Evolutionary conservation across 164 flowering plant species (phyloP).

Genomic region (Vitis rupestris): DNA sequence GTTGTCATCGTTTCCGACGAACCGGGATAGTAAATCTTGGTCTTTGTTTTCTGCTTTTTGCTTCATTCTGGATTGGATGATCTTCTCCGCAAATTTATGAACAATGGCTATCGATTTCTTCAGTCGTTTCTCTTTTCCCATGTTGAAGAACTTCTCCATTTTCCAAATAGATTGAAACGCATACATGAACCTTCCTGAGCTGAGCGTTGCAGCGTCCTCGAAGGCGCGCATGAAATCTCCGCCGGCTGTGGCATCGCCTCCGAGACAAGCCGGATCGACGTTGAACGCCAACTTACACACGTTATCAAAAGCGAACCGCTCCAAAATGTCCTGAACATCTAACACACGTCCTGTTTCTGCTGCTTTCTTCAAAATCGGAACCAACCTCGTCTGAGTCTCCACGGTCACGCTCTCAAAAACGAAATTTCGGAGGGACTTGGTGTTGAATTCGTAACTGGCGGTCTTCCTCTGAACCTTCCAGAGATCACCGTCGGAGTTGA

Average conservation of each 20-base stretch:
- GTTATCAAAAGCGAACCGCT: constrained; percentile 63
- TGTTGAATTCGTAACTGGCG: constrained; percentile 64
- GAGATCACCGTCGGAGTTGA: constrained; percentile 47
- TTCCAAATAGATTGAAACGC: constrained; percentile 26
- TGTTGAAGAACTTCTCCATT: constrained; percentile 37
- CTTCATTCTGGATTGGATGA: constrained; percentile 38
- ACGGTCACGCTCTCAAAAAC: constrained; percentile 31
- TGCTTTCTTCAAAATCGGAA: constrained; percentile 42
- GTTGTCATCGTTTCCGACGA: constrained; percentile 23
- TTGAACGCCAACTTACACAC: constrained; percentile 59
- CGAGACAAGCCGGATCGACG: constrained; percentile 45
- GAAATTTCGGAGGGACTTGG: constrained; percentile 51
- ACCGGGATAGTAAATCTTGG: constrained; percentile 49
- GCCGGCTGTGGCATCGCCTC: constrained; percentile 23
- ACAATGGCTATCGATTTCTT: constrained; percentile 36
- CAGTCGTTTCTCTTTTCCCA: constrained; percentile 53
- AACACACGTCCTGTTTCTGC: constrained; percentile 14
- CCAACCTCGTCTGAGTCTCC: constrained; percentile 33
- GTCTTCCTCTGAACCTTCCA: constrained; percentile 62
- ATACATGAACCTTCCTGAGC: constrained; percentile 42
- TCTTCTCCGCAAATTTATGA: constrained; percentile 51
- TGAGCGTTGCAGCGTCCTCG: constrained; percentile 53
- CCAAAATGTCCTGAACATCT: constrained; percentile 59
- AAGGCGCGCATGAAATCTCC: constrained; percentile 57
- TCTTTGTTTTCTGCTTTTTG: constrained; percentile 7